These are phyloP conservation scores for Lomentospora prolificans DNA, from an alignment of 2,329 filamentous ascomycete species.

Conservation along the genomic window DNA sequence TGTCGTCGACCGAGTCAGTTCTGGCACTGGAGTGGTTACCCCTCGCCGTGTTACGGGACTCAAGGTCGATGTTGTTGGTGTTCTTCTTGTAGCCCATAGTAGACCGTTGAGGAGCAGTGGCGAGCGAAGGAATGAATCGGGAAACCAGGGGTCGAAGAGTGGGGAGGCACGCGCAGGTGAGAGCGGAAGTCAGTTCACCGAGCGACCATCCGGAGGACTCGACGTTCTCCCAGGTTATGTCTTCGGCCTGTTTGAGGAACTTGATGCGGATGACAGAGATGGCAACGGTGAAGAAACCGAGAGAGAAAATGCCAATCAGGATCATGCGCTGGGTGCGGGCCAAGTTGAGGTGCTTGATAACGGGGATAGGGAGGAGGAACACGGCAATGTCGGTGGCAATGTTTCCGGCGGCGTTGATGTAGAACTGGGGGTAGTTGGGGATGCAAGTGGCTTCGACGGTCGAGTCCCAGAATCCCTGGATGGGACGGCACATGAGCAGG, in stretches of 20 bases:
- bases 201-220: constrained; percentile 17
- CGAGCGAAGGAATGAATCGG: constrained; percentile 15
- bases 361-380: constrained; percentile 17
- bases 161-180: constrained; percentile 16
- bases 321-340: constrained; percentile 15
- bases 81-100: background rate
- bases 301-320: constrained; percentile 18
- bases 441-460: constrained; percentile 14
- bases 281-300: constrained; percentile 18
- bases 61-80: background rate
- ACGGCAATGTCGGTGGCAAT: constrained; percentile 19
- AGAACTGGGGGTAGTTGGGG: constrained; percentile 14
- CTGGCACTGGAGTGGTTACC: background rate
- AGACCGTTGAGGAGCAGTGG: background rate
- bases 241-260: constrained; percentile 11
- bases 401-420: constrained; percentile 19
- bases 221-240: constrained; percentile 16
- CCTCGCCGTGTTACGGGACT: background rate
- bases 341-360: constrained; percentile 16
- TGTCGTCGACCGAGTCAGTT: background rate
- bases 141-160: constrained; percentile 16
- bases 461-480: constrained; percentile 19
- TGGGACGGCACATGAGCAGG: constrained; percentile 17
- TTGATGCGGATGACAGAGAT: constrained; percentile 16
- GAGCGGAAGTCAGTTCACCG: constrained; percentile 15